These are phyloP conservation scores for Aspergillus caelatus DNA, from an alignment of 2,329 filamentous ascomycete species.

Conservation along the genomic window DNA sequence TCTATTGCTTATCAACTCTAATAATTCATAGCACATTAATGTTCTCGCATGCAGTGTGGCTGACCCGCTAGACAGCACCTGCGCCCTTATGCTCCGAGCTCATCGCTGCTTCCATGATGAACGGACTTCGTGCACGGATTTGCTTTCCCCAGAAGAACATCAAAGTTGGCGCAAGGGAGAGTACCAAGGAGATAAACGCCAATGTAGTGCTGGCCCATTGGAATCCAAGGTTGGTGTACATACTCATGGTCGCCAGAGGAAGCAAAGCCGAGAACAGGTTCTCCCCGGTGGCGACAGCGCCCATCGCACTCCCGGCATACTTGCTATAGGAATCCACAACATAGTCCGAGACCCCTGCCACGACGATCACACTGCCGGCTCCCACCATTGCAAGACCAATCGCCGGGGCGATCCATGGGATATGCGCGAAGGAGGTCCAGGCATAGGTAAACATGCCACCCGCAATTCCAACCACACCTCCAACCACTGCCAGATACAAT, in stretches of 20 bases:
- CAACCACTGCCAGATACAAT: conserved; percentile 44
- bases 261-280: conserved; percentile 48
- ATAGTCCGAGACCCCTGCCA: conserved; percentile 52
- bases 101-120: not conserved
- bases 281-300: conserved; percentile 49
- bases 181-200: conserved; percentile 36
- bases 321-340: conserved; percentile 52
- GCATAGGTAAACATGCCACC: conserved; percentile 40
- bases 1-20: not conserved
- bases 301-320: conserved; percentile 51
- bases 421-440: conserved; percentile 32
- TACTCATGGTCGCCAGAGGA: conserved; percentile 42
- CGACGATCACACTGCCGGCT: conserved; percentile 44
- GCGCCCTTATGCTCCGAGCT: not conserved
- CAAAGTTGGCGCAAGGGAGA: not conserved
- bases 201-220: conserved; percentile 46
- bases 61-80: not conserved
- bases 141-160: not conserved
- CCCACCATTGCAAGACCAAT: conserved; percentile 42
- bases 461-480: conserved; percentile 33
- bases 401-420: conserved; percentile 39
- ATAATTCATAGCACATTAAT: not conserved
- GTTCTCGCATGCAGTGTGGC: not conserved
- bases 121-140: not conserved
- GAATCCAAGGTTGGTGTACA: conserved; percentile 41